Evolutionary conservation across 805 yeast genomes (phyloP).

Genomic region (Starmerella khaoyaiensis): DNA sequence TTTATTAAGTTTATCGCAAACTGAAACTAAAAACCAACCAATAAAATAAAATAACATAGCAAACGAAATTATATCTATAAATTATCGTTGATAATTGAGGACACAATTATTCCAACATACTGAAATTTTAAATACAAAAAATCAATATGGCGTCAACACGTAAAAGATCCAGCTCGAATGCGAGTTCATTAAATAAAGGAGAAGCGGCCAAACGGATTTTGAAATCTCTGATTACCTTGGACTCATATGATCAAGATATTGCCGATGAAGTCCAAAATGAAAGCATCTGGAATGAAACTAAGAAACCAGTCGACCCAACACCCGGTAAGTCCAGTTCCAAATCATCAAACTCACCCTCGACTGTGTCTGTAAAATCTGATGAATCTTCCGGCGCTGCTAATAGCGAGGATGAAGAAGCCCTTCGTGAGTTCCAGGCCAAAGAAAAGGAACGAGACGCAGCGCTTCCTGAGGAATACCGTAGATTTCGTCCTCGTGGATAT

Average conservation of each 20-base stretch:
- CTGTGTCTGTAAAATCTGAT: background rate
- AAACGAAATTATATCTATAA: no score
- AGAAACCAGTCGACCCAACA: slow-evolving; percentile 5
- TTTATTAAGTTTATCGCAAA: no score
- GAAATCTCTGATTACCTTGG: slow-evolving; percentile 19
- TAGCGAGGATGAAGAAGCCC: slow-evolving; percentile 12
- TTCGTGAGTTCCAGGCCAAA: slow-evolving; percentile 29
- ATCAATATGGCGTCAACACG: no score
- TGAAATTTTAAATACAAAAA: no score
- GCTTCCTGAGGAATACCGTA: slow-evolving; percentile 57
- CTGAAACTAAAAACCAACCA: no score
- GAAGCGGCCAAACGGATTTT: slow-evolving; percentile 16
- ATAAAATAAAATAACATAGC: no score
- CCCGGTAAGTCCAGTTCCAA: background rate
- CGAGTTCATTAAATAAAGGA: no score
- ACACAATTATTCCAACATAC: no score
- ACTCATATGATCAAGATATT: slow-evolving; percentile 20
- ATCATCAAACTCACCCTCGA: background rate
- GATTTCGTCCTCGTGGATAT: slow-evolving; percentile 69
- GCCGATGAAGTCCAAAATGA: slow-evolving; percentile 20
- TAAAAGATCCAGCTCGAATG: no score
- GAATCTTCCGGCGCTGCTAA: background rate
- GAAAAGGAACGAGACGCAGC: slow-evolving; percentile 52
- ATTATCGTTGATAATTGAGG: no score
- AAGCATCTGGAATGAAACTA: slow-evolving; percentile 16